These are phyloP conservation scores for Elsinoe arachidis DNA, from an alignment of 2,329 filamentous ascomycete species.

Conservation along the genomic window DNA sequence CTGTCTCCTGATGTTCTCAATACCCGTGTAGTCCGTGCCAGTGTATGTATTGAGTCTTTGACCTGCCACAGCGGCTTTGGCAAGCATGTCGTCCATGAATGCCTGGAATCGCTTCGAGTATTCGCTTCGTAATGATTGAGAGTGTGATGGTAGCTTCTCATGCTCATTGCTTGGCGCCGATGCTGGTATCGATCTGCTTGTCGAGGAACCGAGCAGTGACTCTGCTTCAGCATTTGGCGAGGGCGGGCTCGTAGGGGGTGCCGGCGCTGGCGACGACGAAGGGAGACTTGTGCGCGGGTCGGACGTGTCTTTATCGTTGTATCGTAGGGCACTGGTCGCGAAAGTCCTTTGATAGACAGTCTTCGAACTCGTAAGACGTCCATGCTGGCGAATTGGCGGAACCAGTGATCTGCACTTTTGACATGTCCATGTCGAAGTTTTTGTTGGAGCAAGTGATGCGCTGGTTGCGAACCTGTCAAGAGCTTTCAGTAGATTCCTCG, in stretches of 20 bases:
- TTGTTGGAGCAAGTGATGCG: neutral
- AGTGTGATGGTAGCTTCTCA: slow-evolving; percentile 44
- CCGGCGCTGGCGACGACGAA: too few species aligned
- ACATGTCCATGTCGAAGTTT: neutral
- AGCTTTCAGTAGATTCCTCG: neutral
- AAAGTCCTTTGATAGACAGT: neutral
- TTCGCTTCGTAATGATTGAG: slow-evolving; percentile 46
- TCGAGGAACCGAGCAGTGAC: neutral
- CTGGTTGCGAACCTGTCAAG: neutral
- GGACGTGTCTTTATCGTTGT: too few species aligned
- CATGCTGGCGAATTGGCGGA: neutral
- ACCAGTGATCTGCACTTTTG: neutral
- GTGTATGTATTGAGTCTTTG: slow-evolving; percentile 90
- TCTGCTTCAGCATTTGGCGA: neutral
- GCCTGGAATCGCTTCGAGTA: slow-evolving; percentile 54
- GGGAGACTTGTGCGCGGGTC: too few species aligned
- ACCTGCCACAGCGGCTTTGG: slow-evolving; percentile 73
- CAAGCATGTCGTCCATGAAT: slow-evolving; percentile 83
- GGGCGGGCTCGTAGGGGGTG: neutral
- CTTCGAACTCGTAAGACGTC: neutral
- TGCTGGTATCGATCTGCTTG: neutral
- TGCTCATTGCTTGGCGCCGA: slow-evolving; percentile 24
- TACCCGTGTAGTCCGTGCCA: slow-evolving; percentile 74
- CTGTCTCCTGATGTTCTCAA: slow-evolving; percentile 72
- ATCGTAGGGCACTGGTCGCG: neutral